These are phyloP conservation scores for Lactifluus subvellereus DNA, from an alignment of 768 basidiomycete species.

Conservation along the genomic window DNA sequence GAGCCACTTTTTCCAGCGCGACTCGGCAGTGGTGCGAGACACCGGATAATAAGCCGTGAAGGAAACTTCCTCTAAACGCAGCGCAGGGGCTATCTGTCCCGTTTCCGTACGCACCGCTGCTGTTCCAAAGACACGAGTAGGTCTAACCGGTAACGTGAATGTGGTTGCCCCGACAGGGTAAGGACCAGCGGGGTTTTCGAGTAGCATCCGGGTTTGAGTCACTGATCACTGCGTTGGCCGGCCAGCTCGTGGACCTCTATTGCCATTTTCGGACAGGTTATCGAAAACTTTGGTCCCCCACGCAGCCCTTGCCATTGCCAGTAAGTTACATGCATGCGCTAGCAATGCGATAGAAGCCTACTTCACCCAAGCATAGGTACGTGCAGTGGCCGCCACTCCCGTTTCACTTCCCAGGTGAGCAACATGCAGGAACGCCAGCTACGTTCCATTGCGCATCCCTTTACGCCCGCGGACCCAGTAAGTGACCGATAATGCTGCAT, in stretches of 20 bases:
- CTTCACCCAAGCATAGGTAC: too few species aligned
- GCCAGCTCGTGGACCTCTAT: too few species aligned
- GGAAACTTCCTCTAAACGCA: conserved; percentile 15
- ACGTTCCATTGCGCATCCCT: too few species aligned
- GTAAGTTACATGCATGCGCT: too few species aligned
- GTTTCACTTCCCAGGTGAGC: too few species aligned
- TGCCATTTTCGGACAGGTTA: too few species aligned
- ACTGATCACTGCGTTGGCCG: too few species aligned
- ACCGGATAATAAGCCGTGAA: conserved; percentile 20
- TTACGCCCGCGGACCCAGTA: background rate
- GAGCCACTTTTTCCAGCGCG: conserved; percentile 3
- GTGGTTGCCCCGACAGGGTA: conserved; percentile 17
- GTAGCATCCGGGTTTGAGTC: background rate
- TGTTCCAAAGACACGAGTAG: conserved; percentile 1
- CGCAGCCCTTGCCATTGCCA: too few species aligned
- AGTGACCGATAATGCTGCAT: background rate
- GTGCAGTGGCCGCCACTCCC: too few species aligned
- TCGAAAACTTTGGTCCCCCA: too few species aligned
- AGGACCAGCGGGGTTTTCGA: conserved; percentile 15
- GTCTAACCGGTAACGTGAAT: conserved; percentile 14
- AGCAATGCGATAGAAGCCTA: too few species aligned
- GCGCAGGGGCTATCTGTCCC: background rate
- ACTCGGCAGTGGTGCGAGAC: background rate
- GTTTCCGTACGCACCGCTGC: background rate
- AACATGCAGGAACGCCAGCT: too few species aligned